Evolutionary conservation across 306 rosid genomes (phyloP).

Genomic region (Casuarina equisetifolia): DNA sequence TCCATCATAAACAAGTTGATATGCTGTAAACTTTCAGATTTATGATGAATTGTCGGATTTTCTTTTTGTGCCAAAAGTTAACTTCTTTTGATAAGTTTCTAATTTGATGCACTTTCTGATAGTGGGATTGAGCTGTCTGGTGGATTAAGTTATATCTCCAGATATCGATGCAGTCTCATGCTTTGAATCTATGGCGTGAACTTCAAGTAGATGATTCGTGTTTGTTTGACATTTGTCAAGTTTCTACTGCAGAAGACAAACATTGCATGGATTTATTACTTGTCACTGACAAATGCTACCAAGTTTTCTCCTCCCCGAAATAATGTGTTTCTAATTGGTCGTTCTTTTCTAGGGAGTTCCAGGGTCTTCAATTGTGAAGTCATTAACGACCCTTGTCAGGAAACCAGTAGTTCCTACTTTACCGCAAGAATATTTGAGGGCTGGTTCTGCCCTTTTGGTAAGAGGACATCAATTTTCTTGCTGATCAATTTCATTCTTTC

Average conservation of each 20-base stretch:
- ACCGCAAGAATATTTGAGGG: constrained; percentile 70
- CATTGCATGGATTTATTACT: not conserved
- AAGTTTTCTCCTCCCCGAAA: not conserved
- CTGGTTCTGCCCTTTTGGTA: constrained; percentile 88
- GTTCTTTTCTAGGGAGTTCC: constrained; percentile 59
- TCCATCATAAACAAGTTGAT: not conserved
- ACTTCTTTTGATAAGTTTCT: not conserved
- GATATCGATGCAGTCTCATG: not conserved
- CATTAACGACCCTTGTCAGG: constrained; percentile 47
- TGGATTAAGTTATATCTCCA: not conserved
- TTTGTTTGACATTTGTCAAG: not conserved
- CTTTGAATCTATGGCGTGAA: not conserved
- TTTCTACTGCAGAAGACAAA: not conserved
- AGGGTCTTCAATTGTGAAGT: constrained; percentile 62
- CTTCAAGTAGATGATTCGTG: not conserved
- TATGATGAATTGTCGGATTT: not conserved
- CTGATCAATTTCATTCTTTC: constrained; percentile 26
- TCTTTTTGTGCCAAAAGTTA: not conserved
- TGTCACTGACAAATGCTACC: not conserved
- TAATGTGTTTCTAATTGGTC: constrained; percentile 27
- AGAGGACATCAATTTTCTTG: constrained; percentile 24
- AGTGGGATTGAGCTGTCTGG: not conserved
- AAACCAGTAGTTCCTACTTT: constrained; percentile 56
- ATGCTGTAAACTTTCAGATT: not conserved
- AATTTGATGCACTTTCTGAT: not conserved